These are phyloP conservation scores for Aspergillus heteromorphus DNA, from an alignment of 495 filamentous ascomycete species.

Conservation along the genomic window DNA sequence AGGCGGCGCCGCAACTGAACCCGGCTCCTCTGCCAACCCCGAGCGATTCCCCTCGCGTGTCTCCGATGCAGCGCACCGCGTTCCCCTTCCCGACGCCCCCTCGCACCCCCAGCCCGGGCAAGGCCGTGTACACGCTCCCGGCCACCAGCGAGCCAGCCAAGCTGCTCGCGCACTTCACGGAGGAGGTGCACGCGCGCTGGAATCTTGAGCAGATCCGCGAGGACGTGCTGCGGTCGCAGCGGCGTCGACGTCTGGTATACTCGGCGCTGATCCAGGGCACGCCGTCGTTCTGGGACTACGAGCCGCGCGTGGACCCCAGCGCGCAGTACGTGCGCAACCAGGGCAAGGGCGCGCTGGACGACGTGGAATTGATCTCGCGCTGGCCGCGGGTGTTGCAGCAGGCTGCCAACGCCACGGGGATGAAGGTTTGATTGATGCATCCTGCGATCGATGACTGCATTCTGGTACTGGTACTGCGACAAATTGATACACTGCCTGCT, in stretches of 20 bases:
- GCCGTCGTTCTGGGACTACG: constrained; percentile 71
- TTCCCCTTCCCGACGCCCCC: constrained; percentile 42
- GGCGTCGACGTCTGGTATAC: constrained; percentile 67
- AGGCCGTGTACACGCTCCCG: constrained; percentile 27
- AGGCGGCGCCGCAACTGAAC: constrained; percentile 13
- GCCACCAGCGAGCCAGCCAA: constrained; percentile 40
- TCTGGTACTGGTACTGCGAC: no score
- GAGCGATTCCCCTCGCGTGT: constrained; percentile 28
- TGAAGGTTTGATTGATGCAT: constrained; percentile 4
- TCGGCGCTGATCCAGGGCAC: constrained; percentile 64
- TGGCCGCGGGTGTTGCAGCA: constrained; percentile 43
- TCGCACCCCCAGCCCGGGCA: constrained; percentile 35
- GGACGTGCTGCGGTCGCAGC: constrained; percentile 65
- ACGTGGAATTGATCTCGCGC: constrained; percentile 42
- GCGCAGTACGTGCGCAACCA: constrained; percentile 59
- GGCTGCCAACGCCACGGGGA: constrained; percentile 28
- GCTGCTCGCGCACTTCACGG: constrained; percentile 52
- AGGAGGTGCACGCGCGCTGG: constrained; percentile 65
- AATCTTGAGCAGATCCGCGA: constrained; percentile 64
- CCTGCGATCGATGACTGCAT: neutral
- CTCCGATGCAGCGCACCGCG: constrained; percentile 25
- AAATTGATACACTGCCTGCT: neutral
- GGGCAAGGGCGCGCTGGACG: constrained; percentile 41
- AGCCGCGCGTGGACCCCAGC: constrained; percentile 65
- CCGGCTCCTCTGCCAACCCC: constrained; percentile 36